Evolutionary conservation across 495 filamentous ascomycete genomes (phyloP).

Genomic region (Aspergillus sclerotiicarbonarius): DNA sequence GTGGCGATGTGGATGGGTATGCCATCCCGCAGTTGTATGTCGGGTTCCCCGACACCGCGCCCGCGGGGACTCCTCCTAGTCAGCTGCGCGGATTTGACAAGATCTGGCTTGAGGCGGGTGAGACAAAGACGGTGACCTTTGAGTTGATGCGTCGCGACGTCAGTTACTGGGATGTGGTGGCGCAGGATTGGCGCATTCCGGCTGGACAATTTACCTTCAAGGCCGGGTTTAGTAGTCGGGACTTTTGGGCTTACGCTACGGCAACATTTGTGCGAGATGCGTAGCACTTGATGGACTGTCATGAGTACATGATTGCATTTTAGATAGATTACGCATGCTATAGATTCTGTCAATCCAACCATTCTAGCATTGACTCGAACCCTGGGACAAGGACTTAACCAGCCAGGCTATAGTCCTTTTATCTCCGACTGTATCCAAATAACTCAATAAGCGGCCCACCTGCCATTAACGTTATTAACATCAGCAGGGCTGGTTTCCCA

Average conservation of each 20-base stretch:
- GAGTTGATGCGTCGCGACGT: slow-evolving; percentile 67
- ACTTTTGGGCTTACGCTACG: slow-evolving; percentile 11
- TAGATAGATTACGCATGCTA: no score
- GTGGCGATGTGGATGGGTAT: slow-evolving; percentile 46
- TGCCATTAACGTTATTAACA: no score
- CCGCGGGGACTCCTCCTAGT: slow-evolving; percentile 16
- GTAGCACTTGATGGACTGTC: neutral
- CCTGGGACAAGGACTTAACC: no score
- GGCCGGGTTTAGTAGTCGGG: slow-evolving; percentile 25
- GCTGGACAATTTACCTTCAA: slow-evolving; percentile 26
- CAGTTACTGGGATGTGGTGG: slow-evolving; percentile 69
- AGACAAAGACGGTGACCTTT: slow-evolving; percentile 56
- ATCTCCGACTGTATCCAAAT: no score
- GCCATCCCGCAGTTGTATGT: slow-evolving; percentile 68
- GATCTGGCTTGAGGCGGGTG: slow-evolving; percentile 52
- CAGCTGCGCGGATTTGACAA: slow-evolving; percentile 77
- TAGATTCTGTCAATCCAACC: no score
- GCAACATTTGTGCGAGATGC: neutral
- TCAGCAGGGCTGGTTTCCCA: no score
- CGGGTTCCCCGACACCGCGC: slow-evolving; percentile 41
- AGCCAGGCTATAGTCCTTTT: no score
- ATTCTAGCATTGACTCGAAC: no score
- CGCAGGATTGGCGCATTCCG: slow-evolving; percentile 74
- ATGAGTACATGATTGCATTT: neutral
- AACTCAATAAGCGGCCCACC: no score